Evolutionary conservation across 2,329 filamentous ascomycete genomes (phyloP).

Genomic region (Penicillium sp.): DNA sequence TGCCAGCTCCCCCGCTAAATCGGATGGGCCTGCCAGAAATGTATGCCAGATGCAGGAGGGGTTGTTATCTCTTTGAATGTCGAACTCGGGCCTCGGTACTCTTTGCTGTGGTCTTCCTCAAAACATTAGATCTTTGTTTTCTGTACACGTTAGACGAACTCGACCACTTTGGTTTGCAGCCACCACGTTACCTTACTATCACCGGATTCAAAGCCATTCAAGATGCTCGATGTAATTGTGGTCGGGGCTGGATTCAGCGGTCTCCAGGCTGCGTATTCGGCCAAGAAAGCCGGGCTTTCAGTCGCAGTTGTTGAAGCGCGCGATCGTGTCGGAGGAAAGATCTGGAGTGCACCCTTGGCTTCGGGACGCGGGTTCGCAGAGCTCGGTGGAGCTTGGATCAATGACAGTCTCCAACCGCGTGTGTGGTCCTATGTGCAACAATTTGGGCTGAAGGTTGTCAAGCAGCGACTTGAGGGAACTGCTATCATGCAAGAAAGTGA

Average conservation of each 20-base stretch:
- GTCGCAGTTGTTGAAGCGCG: conserved; percentile 44
- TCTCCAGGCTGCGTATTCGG: conserved; percentile 36
- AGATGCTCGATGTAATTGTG: conserved; percentile 32
- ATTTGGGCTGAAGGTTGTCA: conserved; percentile 32
- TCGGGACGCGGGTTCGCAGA: conserved; percentile 29
- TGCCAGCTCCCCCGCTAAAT: not conserved
- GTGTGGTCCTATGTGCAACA: conserved; percentile 31
- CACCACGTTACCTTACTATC: not conserved
- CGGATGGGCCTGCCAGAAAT: not conserved
- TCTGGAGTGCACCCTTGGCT: conserved; percentile 25
- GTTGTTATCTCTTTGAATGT: not conserved
- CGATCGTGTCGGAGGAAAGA: conserved; percentile 49
- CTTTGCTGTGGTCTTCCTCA: not conserved
- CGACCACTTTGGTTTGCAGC: not conserved
- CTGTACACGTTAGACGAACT: not conserved
- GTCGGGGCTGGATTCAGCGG: conserved; percentile 45
- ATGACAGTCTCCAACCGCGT: conserved; percentile 33
- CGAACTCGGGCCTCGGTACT: not conserved
- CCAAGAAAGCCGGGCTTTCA: conserved; percentile 34
- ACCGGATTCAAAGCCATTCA: not conserved
- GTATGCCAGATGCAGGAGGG: not conserved
- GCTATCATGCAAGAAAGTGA: conserved; percentile 32
- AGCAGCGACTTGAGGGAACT: conserved; percentile 33
- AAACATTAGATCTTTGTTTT: not conserved
- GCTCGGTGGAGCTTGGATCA: conserved; percentile 39